Evolutionary conservation across 2,329 filamentous ascomycete species (phyloP), one percentile per base, ranked within the genome.

Genomic region (Penicillium fuscoglaucum): DNA sequence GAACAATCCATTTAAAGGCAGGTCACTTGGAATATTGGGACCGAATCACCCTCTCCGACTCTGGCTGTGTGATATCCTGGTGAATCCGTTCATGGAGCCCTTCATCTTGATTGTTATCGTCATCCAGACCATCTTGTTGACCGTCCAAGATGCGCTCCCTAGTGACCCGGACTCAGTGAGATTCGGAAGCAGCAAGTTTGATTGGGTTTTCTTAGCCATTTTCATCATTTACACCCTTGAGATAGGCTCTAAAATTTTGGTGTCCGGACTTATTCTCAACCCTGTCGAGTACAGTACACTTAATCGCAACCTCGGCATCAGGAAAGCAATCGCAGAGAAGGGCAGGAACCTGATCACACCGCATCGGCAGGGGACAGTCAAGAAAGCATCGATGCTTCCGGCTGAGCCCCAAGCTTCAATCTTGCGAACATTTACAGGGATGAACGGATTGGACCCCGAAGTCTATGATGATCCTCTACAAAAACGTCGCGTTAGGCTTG

Each of bases 151-250:
- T 6, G 86, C 87, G 3, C 90, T 96, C 2, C 89, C 86, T 66
- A 78, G 81, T 1, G 72, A 85, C 28, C 84, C 80, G 6, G 83
- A 88, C 8, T 84, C 84, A 1, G 57, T 61, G 29, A 74, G 74
- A 49, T 97, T 91, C 88, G 90, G 90, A 4, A 78, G 79, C 2
- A 76, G 70, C 29, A 67, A 71, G 24, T 89, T 91, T 61, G 91
- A 97, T 73, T 96, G 87, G 82, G 87, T 88, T 26, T 84, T 98
- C 57, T 82, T 98, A 45, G 86, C 76, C 2, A 85, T 99, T 6
- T 99, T 99, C 73, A 80, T 89, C 58, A 84, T 99, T 50, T 99
- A 98, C 72, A 96, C 93, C 0, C 69, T 96, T 24, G 96, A 99
- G 74, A 83, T 96, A 37, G 79, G 89, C 55, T 87, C 90, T 60